Conservation (phyloP, 495 filamentous ascomycete species). For the Aspergillus indologenus region DNA sequence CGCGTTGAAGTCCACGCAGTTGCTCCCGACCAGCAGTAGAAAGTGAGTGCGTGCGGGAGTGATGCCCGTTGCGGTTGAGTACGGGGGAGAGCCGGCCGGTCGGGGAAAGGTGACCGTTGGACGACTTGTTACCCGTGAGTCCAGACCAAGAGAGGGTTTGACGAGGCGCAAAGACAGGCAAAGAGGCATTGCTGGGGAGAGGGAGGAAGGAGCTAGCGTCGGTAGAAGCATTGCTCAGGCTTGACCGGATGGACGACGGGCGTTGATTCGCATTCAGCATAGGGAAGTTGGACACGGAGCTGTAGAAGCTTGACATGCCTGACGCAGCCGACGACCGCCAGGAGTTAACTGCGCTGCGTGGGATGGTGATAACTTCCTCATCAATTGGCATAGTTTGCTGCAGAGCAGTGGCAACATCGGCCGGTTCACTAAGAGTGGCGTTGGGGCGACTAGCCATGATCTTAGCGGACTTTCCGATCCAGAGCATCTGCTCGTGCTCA, state of each 20-base stretch:
- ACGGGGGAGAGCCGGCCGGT: constrained; percentile 17
- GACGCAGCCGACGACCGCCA: constrained; percentile 40
- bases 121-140: constrained; percentile 18
- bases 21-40: constrained; percentile 37
- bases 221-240: constrained; percentile 32
- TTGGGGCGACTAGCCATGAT: constrained; percentile 34
- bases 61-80: constrained; percentile 15
- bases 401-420: constrained; percentile 27
- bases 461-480: constrained; percentile 54
- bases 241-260: constrained; percentile 29
- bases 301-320: constrained; percentile 38
- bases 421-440: constrained; percentile 26
- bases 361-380: constrained; percentile 41
- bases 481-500: constrained; percentile 69
- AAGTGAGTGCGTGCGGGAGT: constrained; percentile 25
- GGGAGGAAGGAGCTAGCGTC: constrained; percentile 33
- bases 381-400: constrained; percentile 34
- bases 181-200: constrained; percentile 23
- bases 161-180: constrained; percentile 41
- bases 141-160: constrained; percentile 20
- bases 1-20: constrained; percentile 36
- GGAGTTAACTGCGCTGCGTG: constrained; percentile 35
- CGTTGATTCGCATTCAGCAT: constrained; percentile 18
- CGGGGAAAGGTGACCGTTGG: constrained; percentile 16
- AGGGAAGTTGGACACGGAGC: constrained; percentile 26